Evolutionary conservation across 2,329 filamentous ascomycete genomes (phyloP), one percentile per base, ranked within the genome.

Genomic region (Cytospora piceae): DNA sequence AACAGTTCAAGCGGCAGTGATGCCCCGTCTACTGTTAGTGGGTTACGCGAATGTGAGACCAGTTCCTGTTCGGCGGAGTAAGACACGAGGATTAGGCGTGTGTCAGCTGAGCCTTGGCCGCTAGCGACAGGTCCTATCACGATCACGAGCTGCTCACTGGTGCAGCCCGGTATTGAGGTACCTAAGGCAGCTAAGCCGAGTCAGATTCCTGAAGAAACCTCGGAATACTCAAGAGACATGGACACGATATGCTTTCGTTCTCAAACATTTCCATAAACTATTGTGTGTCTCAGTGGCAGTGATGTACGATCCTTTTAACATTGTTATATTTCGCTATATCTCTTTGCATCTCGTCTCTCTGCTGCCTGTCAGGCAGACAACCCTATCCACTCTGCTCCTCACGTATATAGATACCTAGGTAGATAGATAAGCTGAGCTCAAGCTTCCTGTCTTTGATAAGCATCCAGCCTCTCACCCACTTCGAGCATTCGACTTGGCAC

Each of bases 101-200:
- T 42, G 37, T 62, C 60, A 62, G 60, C 60, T 62, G 60, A 37
- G 60, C 60, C 60, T 51, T 62, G 37, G 12, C 60, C 52, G 49
- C 60, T 61, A 54, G 37, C 49, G 31, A 61, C 58, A 58, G 56
- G 52, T 67, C 59, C 58, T 64, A 67, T 67, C 65, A n/a, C 39
- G 8, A n/a, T 42, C 39, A 67, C 65, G 65, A 61, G 61, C 46
- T 54, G 53, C 61, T 64, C 27, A 29, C 27, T 29, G 27, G 27
- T 29, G 27, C 27, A 29, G 27, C 27, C 27, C 27, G 60, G 52
- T 53, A 55, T 51, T 55, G 32, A 34, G 32, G 32, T 34, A 34
- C 32, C 32, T 34, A 9, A 37, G 34, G 34, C 34, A 46, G 52
- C 52, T 49, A 56, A 55, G 60, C 53, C 60, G 60, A 62, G 60